Base-by-base conservation (phyloP, 352 stramenopile genomes). In the Globisporangium solare region DNA sequence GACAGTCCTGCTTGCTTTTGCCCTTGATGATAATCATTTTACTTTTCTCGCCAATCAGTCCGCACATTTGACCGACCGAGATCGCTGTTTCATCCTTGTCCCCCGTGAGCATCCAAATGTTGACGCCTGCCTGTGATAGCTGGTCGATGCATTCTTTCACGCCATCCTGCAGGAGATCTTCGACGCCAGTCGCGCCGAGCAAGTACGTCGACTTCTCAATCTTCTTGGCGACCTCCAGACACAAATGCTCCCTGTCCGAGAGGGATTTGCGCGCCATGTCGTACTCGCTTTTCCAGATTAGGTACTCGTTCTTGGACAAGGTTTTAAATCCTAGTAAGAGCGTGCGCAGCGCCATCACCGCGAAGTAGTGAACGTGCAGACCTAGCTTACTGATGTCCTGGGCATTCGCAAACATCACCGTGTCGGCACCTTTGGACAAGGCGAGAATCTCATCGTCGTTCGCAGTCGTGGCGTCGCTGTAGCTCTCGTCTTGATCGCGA, bases 1-100 rank as follows among this genome's bases (percentile, higher is more conserved):
- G 65, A 47, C 83, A 93, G 45, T 92, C 80, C 51, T 92, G 73
- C 48, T 82, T 83, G 4, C 54, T 88, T 48, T 89, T 89, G 12
- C 83, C 85, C 47, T 92, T 91, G 56, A 94, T 89, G 24, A 92
- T 86, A 37, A 90, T 67, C 14, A 95, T 86, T 20, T 88, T 90
- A 55, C 75, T 90, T 54, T 81, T 87, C 24, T 78, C 69, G 10
- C 73, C 56, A n/a, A 90, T 87, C 15, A 99, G 86, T 6, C 93
- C 92, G 27, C 96, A 99, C 58, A 97, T 97, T 51, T 98, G 96
- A 6, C 88, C 97, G 20, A 99, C 99, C 14, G 99, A 98, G 53
- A 99, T 98, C 2, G 97, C 97, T 3, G 97, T 99, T 68, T 99
- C 97, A 48, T 98, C 86, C 67, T 99, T 99, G 64, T 99, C 97